Base-by-base conservation (phyloP, 1,139 yeast genomes). In the Pichia sp. region DNA sequence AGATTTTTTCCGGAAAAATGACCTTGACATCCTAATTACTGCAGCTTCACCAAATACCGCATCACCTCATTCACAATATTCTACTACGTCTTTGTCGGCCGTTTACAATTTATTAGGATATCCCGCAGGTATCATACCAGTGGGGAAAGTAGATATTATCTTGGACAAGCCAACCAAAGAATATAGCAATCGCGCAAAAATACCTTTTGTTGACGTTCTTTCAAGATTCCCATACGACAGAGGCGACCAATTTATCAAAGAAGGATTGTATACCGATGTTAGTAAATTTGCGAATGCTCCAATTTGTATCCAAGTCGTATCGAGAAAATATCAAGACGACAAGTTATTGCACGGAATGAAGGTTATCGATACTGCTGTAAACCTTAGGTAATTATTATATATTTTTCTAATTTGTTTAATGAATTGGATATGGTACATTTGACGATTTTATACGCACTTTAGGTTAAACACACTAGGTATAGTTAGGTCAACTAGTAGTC, bases 41-140 rank as follows among this genome's bases (percentile, higher is more conserved):
- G 95, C 95, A 47, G 76, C 82, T 6, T 83, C 10, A 70, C 87
- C 0, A 76, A 85, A 61, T 85, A 81, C 76, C 84, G 84, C 67
- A 66, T 84, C 54, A 69, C 83, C 60, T 89, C 84, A 64, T 74
- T 80, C 62, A 85, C 89, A 47, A 75, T 5, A 42, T 42, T 42
- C 45, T 23, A 42, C 45, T 23, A 42, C 45, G 11, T 42, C 45
- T 42, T 42, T 42, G 30, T 42, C 45, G 1, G 45, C 45, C n/a
- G 45, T 42, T 42, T 42, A 42, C n/a, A 42, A 42, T 2, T 42
- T 82, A 45, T 76, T 82, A 57, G 75, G 76, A 2, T 72, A 81
- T 69, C 89, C 85, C 63, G 78, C 87, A 5, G 85, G 86, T 13
- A 67, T 82, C 59, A 74, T 68, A 65, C 87, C 81, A 62, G 87